Evolutionary conservation across 1,139 yeast genomes (phyloP), one percentile per base, ranked within the genome.

Genomic region (Sugiyamaella xylanicola): DNA sequence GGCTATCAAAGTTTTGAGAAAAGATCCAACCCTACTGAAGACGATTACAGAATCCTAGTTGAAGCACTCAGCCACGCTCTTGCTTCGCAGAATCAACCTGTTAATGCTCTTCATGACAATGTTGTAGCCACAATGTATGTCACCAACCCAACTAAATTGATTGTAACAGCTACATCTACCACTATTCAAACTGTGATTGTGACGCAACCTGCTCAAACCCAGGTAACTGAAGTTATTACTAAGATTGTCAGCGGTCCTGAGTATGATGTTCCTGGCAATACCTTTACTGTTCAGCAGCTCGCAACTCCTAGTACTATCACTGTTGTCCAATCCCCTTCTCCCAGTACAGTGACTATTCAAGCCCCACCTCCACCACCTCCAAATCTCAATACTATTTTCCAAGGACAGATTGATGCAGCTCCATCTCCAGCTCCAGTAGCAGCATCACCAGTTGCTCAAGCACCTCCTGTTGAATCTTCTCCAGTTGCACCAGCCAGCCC

Each of bases 101-200:
- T 49, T 13, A 42, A 43, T 20, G 42, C 45, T 16, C 39, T 41
- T 4, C 13, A 35, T 20, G 35, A 29, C 13, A 16, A 48, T n/a
- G 40, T 42, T 29, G 45, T 19, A 17, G 21, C 22, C 13, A 32
- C 37, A 8, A 32, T 32, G 37, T 32, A 32, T 13, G 37, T 32
- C 4, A 32, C 37, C 37, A 32, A 32, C 15, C 37, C 37, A 7
- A 32, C 37, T 15, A 44, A 27, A 29, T 9, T 15, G 15, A 17
- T 37, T 17, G 40, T 29, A 3, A 32, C 35, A 7, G 32, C 53
- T 4, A 45, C 50, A 13, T 45, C 47, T 22, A 27, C 51, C 2
- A 48, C 51, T 20, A 17, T 51, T 16, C 19, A 25, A 17, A 51
- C 54, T 7, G 49, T 51, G 2, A 21, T 51, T 37, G 54, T 51